Evolutionary conservation across 306 rosid species (phyloP), one percentile per base, ranked within the genome.

Genomic region (Sophora flavescens): DNA sequence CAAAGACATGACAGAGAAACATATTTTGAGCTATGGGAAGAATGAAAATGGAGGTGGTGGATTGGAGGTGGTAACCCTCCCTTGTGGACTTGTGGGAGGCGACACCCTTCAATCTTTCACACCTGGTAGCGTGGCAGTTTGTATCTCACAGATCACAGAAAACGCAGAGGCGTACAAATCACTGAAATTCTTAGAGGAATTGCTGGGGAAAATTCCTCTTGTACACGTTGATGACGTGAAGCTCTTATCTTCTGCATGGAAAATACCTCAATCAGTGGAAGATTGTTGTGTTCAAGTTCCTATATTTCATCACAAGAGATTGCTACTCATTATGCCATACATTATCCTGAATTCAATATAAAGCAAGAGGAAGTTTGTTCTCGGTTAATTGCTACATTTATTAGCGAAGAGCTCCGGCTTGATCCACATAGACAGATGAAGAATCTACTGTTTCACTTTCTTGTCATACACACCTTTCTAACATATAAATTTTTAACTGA

Each of bases 161-260:
- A 67, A 80, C 63, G 28, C 3, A 22, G 0, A 0, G 0, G 13
- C 10, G 15, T 76, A 14, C 64, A 17, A 51, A 12, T 0, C 16
- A 44, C 61, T 88, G 2, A 51, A 68, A 14, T 63, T 67, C 0
- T 4, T 22, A 35, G 17, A 78, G 41, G 58, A 72, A 16, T 59
- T 68, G 17, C 4, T 22, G 14, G 86, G 86, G 6, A 81, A 80
- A 6, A 10, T 81, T 60, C 86, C 89, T 12, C 68, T 83, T 9
- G 84, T 75, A 12, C 91, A 85, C 56, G 6, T 89, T 77, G 85
- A 89, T 70, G 93, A 85, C 18, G 87, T 57, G 81, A 60, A 30
- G 93, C 89, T 35, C 89, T 76, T 81, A 76, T 85, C 57, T 83
- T 87, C 63, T 85, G 91, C 84, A 73, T 81, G 86, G 86, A 82